These are phyloP conservation scores for Earliella scabrosa DNA, from an alignment of 1,284 basidiomycete genomes.

Conservation along the genomic window DNA sequence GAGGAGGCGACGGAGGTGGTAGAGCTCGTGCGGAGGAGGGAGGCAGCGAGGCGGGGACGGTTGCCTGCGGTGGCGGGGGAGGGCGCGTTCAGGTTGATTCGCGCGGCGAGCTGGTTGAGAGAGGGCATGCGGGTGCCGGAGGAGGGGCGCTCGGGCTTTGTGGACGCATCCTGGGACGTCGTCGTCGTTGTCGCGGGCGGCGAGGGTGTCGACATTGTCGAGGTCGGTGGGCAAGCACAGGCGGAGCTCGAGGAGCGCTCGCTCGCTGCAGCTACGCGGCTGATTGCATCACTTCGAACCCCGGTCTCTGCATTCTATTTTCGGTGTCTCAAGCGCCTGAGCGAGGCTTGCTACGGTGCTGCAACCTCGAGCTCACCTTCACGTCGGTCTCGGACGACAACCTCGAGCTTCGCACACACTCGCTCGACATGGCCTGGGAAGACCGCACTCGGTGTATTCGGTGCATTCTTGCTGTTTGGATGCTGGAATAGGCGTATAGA, in stretches of 20 bases:
- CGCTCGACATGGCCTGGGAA: not conserved
- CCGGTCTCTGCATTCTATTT: constrained; percentile 6
- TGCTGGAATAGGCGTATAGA: not conserved
- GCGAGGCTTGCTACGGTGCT: not conserved
- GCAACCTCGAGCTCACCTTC: too few relatives aligned
- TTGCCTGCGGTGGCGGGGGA: constrained; percentile 42
- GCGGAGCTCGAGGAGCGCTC: not conserved
- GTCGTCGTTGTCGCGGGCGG: constrained; percentile 23
- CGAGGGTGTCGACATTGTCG: constrained; percentile 36
- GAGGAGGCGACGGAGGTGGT: constrained; percentile 38
- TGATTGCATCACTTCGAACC: constrained; percentile 25
- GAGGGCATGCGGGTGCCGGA: constrained; percentile 59
- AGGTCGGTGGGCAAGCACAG: constrained; percentile 16
- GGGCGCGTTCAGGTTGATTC: constrained; percentile 56
- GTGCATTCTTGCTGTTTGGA: not conserved
- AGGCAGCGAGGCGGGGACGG: constrained; percentile 76
- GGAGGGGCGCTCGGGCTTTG: constrained; percentile 43
- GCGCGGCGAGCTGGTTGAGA: constrained; percentile 80
- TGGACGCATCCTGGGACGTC: constrained; percentile 33
- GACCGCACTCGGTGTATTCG: too few relatives aligned
- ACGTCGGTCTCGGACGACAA: too few relatives aligned
- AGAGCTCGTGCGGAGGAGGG: constrained; percentile 68
- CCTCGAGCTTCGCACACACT: too few relatives aligned
- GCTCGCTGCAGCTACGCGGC: not conserved
- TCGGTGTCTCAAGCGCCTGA: not conserved